Evolutionary conservation across 1,284 basidiomycete genomes (phyloP), one percentile per base, ranked within the genome.

Genomic region (Flammula alnicola): DNA sequence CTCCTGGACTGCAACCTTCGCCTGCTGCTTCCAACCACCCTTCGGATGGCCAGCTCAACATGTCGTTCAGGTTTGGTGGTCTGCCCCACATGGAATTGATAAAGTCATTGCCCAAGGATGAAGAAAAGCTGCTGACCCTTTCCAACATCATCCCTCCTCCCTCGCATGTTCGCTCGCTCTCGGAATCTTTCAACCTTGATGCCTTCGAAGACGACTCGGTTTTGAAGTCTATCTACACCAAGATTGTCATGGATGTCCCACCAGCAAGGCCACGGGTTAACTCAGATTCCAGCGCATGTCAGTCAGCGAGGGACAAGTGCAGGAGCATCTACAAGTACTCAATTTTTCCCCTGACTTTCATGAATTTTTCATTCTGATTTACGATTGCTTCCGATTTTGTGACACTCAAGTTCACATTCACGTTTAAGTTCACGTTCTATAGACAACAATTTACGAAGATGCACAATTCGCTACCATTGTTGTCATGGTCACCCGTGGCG

Each of bases 81-180:
- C 69, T 72, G 35, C 73, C 27, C 54, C 55, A 39, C 39, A 54
- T 10, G 10, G 47, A 36, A 6, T 32, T 48, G 9, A 47, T 57
- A 4, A 12, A 36, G 12, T 61, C 41, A 33, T 37, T 44, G 27
- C 55, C 56, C 49, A 56, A 48, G 50, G 53, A 45, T 2, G 49
- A 58, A 16, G 55, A 63, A 38, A 66, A 69, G 53, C 71, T 72
- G 0, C 61, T 86, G 47, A 87, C 84, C 1, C 69, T 89, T 11
- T 83, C 86, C 0, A 84, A 90, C 55, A 88, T 90, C 64, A 85
- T 90, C 36, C 87, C 88, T 4, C 80, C 86, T 0, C 73, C 76
- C 0, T 69, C 76, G 6, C 74, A 81, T 55, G 75, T 71, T 11
- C 73, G 76, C 23, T 71, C 73, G 0, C 61, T 80, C n/a, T 82